Base-by-base conservation (phyloP, 2,329 filamentous ascomycete species). In the Chaetomium olivaceum region DNA sequence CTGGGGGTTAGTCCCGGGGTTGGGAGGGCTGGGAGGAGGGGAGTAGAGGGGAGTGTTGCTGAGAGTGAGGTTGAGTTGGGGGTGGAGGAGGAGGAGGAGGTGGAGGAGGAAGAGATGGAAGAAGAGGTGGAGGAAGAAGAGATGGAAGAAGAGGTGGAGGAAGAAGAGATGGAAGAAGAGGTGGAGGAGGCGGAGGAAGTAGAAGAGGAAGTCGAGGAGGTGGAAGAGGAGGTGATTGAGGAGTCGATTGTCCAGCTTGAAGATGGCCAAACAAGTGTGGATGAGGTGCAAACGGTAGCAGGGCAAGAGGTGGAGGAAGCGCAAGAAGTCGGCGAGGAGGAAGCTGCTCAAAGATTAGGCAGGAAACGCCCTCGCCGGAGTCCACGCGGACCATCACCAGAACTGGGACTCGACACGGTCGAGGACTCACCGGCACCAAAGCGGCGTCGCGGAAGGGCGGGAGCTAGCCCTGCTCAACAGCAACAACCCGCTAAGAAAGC, bases 351-450 rank as follows among this genome's bases (percentile, higher is more conserved):
- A 62, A 69, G 64, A 0, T 71, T 84, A 8, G 78, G 80, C 7
- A 77, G 73, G 60, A 85, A 83, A 68, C 80, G 81, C 1, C 76
- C 75, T 2, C 78, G 81, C 51, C 70, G 72, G 16, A 80, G 77
- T 65, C 67, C 73, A 3, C 74, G 73, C 27, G 75, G 74, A n/a
- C 74, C 71, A 2, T 82, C 81, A 0, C 78, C 80, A 1, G 81
- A 83, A 54, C 74, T 79, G 3, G 78, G 79, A 12, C 78, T 77
- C 0, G 74, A 75, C 3, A 64, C 79, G 72, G 77, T 69, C 71
- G 77, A 61, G 71, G 76, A 69, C 62, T 68, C 75, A 62, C 71
- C 77, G 33, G 73, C 75, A 33, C 72, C 77, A 1, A 81, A 81
- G 64, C 76, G 77, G 64, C 76, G 76, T 3, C 75, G 77, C n/a